Base-by-base conservation (phyloP, 768 basidiomycete genomes). In the Agrocybe chaxingu region DNA sequence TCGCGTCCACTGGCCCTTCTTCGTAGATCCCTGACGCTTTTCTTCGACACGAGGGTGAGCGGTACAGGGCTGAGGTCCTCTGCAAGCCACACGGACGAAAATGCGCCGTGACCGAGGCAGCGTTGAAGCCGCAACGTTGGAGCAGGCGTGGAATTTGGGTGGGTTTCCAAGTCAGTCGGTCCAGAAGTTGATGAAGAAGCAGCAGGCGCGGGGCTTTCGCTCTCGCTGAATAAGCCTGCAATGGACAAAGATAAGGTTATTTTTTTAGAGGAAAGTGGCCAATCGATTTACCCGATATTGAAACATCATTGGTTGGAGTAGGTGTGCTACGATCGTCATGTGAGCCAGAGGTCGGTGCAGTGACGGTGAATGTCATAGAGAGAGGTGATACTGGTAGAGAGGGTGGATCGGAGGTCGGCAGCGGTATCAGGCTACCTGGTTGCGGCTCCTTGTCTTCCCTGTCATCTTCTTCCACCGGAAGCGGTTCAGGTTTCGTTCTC, bases 1-100 rank as follows among this genome's bases (percentile, higher is more conserved):
- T 51, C 53, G 47, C 50, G 30, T 30, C 54, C 58, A 55, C 62
- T 66, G 8, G 62, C 67, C 40, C 62, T 62, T 45, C 62, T 55
- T 34, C 66, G 59, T 29, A 76, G 57, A 57, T 75, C 71, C 30
- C 73, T 69, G 50, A 77, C 62, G 49, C 71, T 72, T 46, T 68
- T 68, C 43, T 67, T 72, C 8, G 72, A 72, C 16, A 67, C 64
- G 44, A 74, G 64, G 8, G 73, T 64, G n/a, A 79, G 67, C 2
- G 78, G 72, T 37, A 74, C 67, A 8, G 64, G 65, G 9, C 76
- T 77, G 7, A 78, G 65, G 57, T 80, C 79, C 40, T 77, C 73
- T 2, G 85, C 87, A 6, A 88, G 76, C 85, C 87, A 90, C 10
- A 92, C 89, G 42, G 75, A 76, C 42, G 82, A 84, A 65, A 92